Percentiles rank a stretch among this genome's conserved stretches.
Evolutionary conservation across 1,139 yeast genomes (phyloP).

Genomic region (Pneumocystis murina): DNA sequence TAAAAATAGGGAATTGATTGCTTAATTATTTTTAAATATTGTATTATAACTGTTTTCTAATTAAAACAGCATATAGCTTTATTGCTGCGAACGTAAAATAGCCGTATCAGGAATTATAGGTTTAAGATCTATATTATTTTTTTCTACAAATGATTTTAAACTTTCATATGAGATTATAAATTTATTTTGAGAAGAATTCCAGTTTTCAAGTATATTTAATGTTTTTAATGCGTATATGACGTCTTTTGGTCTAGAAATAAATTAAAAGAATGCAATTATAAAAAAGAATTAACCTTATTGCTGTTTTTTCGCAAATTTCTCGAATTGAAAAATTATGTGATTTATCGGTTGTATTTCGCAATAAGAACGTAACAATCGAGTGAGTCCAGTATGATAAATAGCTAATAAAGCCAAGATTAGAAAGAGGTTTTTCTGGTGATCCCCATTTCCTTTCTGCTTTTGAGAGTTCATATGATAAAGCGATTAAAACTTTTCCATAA

Average conservation of each 20-base stretch:
- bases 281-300: neutral
- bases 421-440: slow-evolving; percentile 85
- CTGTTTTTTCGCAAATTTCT: neutral
- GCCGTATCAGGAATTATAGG: neutral
- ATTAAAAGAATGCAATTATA: neutral
- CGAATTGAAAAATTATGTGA: neutral
- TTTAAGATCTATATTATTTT: neutral
- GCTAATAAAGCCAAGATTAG: slow-evolving; percentile 61
- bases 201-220: neutral
- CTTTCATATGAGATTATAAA: neutral
- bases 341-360: neutral
- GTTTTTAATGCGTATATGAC: neutral
- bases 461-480: slow-evolving; percentile 67
- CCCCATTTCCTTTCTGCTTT: slow-evolving; percentile 41
- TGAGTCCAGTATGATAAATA: slow-evolving; percentile 59
- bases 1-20: neutral
- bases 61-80: neutral
- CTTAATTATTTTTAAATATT: neutral
- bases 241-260: neutral
- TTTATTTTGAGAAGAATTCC: neutral
- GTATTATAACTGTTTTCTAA: neutral
- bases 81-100: neutral
- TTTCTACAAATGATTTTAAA: neutral
- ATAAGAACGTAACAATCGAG: neutral
- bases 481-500: slow-evolving; percentile 65